phyloP scores from a whole-genome alignment of 1,284 basidiomycete genomes.

The Tilletiopsis washingtonensis region DNA sequence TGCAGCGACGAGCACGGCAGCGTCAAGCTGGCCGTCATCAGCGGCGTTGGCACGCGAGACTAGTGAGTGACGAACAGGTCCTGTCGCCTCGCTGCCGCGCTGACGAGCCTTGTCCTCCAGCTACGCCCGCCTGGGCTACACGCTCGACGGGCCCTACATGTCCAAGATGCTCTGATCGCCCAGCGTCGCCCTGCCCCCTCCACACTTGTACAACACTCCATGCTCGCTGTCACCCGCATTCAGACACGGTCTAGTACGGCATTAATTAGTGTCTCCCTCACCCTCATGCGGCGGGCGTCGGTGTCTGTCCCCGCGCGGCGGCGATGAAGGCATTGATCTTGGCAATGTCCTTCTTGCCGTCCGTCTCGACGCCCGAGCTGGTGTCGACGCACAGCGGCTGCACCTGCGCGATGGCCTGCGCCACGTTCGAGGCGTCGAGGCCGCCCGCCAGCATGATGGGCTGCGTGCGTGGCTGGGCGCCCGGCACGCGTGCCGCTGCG shows the following conservation, averaged over 20 bases:
- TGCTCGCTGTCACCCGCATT: no score
- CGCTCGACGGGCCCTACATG: slow-evolving; percentile 77
- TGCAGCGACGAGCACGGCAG: slow-evolving; percentile 94
- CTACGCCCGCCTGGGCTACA: slow-evolving; percentile 84
- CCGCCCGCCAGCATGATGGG: slow-evolving; percentile 43
- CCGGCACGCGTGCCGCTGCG: slow-evolving; percentile 10
- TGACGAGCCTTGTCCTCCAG: no score
- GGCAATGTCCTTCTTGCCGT: slow-evolving; percentile 31
- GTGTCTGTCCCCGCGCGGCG: not conserved
- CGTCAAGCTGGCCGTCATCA: slow-evolving; percentile 88
- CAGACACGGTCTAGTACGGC: no score
- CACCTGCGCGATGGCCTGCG: slow-evolving; percentile 17
- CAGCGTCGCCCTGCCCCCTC: no score
- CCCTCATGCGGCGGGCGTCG: not conserved
- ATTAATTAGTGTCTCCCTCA: no score
- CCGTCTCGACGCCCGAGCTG: slow-evolving; percentile 39
- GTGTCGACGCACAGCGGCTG: slow-evolving; percentile 36
- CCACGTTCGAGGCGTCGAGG: slow-evolving; percentile 32
- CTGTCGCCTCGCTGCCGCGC: no score
- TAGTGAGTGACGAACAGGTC: no score
- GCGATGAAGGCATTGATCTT: slow-evolving; percentile 32
- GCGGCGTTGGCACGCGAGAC: slow-evolving; percentile 87
- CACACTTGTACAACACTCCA: no score
- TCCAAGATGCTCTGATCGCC: slow-evolving; percentile 7
- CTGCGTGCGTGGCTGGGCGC: slow-evolving; percentile 8